Base-by-base conservation (phyloP, 2,329 filamentous ascomycete genomes). In the Aspergillus felis region DNA sequence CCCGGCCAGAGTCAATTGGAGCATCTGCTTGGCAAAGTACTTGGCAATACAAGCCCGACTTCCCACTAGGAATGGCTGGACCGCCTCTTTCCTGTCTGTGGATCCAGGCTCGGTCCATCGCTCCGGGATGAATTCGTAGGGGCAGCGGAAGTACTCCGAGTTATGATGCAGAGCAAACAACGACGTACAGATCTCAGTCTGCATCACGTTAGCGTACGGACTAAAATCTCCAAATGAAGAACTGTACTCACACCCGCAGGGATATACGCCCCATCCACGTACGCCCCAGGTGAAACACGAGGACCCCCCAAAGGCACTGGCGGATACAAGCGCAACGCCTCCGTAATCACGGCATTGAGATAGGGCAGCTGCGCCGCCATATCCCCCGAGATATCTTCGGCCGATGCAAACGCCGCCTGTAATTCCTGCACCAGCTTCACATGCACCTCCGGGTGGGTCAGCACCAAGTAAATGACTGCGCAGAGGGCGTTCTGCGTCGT, bases 151-250 rank as follows among this genome's bases (percentile, higher is more conserved):
- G 53, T 73, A 71, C 6, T 62, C 62, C 9, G 61, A 59, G 32
- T 72, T 68, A 44, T 71, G 70, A 52, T 73, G 70, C 25, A 74
- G 54, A 1, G 68, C 61, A 54, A 68, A 75, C 8, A 64, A 53
- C 5, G 64, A 62, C 24, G 67, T 68, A 41, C 69, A 71, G 20
- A 75, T 62, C 44, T 67, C 65, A 20, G 61, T 60, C 61, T 63
- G 27, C 27, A 27, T 14, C 12, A 14, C 12, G 4, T 35, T 35
- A 35, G 32, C 32, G 2, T 14, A 35, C 12, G 4, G 29, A 5
- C 12, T 14, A 35, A 4, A 35, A 4, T 35, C 29, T 35, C 12
- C 14, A 14, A 14, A 4, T 14, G 29, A 4, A 29, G 28, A 10
- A 12, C 24, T 29, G 28, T 29, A 35, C 64, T 56, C 63, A 66